phyloP scores from a whole-genome alignment of 805 yeast genomes.

The Myxozyma geophila region DNA sequence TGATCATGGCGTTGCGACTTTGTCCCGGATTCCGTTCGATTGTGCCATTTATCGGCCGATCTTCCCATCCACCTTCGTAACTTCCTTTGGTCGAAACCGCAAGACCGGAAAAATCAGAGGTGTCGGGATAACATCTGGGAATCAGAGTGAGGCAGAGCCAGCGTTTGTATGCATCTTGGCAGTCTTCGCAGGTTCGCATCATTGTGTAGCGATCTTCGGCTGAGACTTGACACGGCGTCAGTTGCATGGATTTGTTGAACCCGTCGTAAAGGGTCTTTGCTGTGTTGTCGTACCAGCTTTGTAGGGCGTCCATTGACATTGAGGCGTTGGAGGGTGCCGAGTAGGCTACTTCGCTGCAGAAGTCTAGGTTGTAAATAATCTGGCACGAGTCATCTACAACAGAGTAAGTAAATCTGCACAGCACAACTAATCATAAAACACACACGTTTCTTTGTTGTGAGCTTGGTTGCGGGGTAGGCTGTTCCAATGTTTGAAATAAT shows the following conservation, averaged over 20 bases:
- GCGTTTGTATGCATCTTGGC: slow-evolving; percentile 69
- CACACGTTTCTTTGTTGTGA: slow-evolving; percentile 50
- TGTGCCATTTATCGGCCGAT: slow-evolving; percentile 26
- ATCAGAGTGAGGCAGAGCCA: slow-evolving; percentile 92
- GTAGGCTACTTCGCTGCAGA: slow-evolving; percentile 83
- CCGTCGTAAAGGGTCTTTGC: slow-evolving; percentile 62
- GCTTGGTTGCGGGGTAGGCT: slow-evolving; percentile 59
- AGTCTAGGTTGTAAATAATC: slow-evolving; percentile 71
- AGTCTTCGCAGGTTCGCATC: slow-evolving; percentile 70
- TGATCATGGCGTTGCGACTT: slow-evolving; percentile 63
- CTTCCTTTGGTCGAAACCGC: slow-evolving; percentile 41
- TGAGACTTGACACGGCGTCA: slow-evolving; percentile 70
- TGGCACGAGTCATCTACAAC: slow-evolving; percentile 64
- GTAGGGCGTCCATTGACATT: slow-evolving; percentile 46
- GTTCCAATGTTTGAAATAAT: slow-evolving; percentile 58
- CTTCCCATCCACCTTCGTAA: slow-evolving; percentile 52
- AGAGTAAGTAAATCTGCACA: background rate
- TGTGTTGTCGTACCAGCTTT: slow-evolving; percentile 62
- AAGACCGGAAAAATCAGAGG: slow-evolving; percentile 22
- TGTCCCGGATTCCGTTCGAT: slow-evolving; percentile 5
- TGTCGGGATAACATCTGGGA: slow-evolving; percentile 73
- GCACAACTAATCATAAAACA: background rate
- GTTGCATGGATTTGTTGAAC: slow-evolving; percentile 76
- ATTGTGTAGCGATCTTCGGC: slow-evolving; percentile 74
- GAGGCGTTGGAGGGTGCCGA: slow-evolving; percentile 69